These are phyloP conservation scores for Ogataea pilisensis DNA, from an alignment of 805 yeast species.

Conservation along the genomic window DNA sequence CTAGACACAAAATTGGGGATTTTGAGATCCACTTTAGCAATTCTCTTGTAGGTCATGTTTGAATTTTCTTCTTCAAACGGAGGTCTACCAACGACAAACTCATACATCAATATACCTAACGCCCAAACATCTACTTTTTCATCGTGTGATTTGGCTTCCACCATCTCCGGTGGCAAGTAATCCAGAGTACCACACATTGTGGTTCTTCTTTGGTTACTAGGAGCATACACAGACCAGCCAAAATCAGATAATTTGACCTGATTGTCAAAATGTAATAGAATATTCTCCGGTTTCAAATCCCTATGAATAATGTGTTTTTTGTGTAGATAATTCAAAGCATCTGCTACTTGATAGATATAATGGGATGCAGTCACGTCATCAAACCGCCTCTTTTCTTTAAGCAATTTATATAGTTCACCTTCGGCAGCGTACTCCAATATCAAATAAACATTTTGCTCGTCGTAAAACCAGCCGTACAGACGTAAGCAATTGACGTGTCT, in stretches of 20 bases:
- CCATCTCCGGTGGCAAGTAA: conserved; percentile 93
- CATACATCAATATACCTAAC: conserved; percentile 80
- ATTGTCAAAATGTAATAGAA: conserved; percentile 71
- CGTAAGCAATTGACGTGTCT: conserved; percentile 78
- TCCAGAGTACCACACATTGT: conserved; percentile 96
- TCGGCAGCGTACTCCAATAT: conserved; percentile 79
- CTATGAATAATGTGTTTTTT: conserved; percentile 79
- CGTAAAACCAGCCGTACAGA: conserved; percentile 82
- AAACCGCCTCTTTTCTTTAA: conserved; percentile 65
- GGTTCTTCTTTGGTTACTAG: conserved; percentile 46
- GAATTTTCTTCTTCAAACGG: conserved; percentile 86
- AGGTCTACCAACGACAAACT: conserved; percentile 81
- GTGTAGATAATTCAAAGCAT: conserved; percentile 76
- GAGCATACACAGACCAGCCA: conserved; percentile 89
- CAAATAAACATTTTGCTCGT: conserved; percentile 72
- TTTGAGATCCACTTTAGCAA: conserved; percentile 68
- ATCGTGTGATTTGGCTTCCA: conserved; percentile 77
- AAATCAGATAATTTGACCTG: conserved; percentile 84
- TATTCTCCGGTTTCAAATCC: conserved; percentile 93
- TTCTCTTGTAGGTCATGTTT: conserved; percentile 74
- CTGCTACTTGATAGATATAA: conserved; percentile 79
- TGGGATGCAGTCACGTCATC: conserved; percentile 70
- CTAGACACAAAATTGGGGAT: conserved; percentile 67
- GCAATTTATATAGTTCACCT: conserved; percentile 79
- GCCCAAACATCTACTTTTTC: conserved; percentile 88